Evolutionary conservation across 495 filamentous ascomycete species (phyloP).

Genomic region (Aspergillus carlsbadensis): DNA sequence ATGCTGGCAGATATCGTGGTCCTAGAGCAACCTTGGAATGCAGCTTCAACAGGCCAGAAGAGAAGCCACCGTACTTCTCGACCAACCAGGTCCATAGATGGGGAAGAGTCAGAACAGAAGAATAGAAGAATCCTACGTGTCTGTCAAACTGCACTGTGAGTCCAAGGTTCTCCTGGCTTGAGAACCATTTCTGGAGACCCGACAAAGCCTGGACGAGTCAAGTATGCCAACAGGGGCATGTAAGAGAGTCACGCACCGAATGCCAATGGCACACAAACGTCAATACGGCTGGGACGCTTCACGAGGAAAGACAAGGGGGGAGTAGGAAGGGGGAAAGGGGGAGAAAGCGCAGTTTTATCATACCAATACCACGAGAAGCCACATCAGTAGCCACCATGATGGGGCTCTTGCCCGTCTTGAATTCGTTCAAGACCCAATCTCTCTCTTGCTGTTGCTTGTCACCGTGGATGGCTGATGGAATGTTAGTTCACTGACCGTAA

Average conservation of each 20-base stretch:
- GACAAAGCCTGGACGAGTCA: slow-evolving; percentile 80
- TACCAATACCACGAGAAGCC: slow-evolving; percentile 98
- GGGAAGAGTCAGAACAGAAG: slow-evolving; percentile 61
- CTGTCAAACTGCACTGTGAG: slow-evolving; percentile 73
- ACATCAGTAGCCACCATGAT: slow-evolving; percentile 96
- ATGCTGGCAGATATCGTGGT: slow-evolving; percentile 65
- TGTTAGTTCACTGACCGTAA: slow-evolving; percentile 42
- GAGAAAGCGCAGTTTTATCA: slow-evolving; percentile 68
- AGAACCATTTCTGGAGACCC: slow-evolving; percentile 72
- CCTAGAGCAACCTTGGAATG: slow-evolving; percentile 68
- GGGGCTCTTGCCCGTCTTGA: slow-evolving; percentile 91
- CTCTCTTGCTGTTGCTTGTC: slow-evolving; percentile 99
- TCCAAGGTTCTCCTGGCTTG: slow-evolving; percentile 78
- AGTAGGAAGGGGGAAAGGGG: slow-evolving; percentile 38
- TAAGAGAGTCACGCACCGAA: slow-evolving; percentile 86
- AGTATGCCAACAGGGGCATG: slow-evolving; percentile 63
- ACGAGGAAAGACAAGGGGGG: slow-evolving; percentile 32
- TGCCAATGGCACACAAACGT: slow-evolving; percentile 69
- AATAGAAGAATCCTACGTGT: slow-evolving; percentile 46
- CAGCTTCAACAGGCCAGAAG: slow-evolving; percentile 67
- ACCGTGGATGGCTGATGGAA: slow-evolving; percentile 80
- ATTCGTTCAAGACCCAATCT: slow-evolving; percentile 99
- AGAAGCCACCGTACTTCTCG: slow-evolving; percentile 73
- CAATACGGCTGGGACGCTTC: slow-evolving; percentile 45
- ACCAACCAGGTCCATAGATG: slow-evolving; percentile 69